Base-by-base conservation (phyloP, 768 basidiomycete species). In the Pholiota conissans region DNA sequence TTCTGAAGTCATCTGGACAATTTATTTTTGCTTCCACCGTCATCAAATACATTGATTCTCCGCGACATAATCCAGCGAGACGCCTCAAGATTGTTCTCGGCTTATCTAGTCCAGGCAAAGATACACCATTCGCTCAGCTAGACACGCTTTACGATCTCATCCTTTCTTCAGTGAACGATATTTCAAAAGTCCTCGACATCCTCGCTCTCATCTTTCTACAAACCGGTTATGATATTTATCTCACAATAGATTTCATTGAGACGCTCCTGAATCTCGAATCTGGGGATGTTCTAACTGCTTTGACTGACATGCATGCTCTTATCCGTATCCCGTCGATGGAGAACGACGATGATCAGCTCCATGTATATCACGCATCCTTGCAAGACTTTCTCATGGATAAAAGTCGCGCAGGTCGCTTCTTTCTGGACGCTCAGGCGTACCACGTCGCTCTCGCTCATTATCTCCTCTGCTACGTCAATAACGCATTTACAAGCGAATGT, bases 131-230 rank as follows among this genome's bases (percentile, higher is more conserved):
- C 45, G 57, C 54, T 3, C 45, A 60, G 48, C 46, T 59, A 2
- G 60, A 61, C 26, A 26, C 28, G 2, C 30, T 64, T 16, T 64
- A 64, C 45, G 16, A 0, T 2, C 37, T 55, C 28, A 55, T 64
- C 11, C 47, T 64, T 3, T 52, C 49, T 2, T 4, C n/a, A 3
- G 61, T 59, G 3, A 37, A 51, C 9, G 48, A 57, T 24, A 40
- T 61, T 16, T 7, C 28, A 13, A n/a, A 13, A 5, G 37, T 28
- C 2, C 30, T 55, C 16, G 27, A 28, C 5, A 20, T 32, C 16
- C 18, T 49, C 13, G 29, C 49, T 2, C 29, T 29, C 7, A 11
- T 49, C 2, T 29, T 49, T 20, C n/a, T 49, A 20, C 37, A 39
- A 39, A 39, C 37, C 2, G 37, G 37, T 8, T 39, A 39, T 8